Conservation (phyloP, 441 rosid genomes). For the Geranium incanum region DNA sequence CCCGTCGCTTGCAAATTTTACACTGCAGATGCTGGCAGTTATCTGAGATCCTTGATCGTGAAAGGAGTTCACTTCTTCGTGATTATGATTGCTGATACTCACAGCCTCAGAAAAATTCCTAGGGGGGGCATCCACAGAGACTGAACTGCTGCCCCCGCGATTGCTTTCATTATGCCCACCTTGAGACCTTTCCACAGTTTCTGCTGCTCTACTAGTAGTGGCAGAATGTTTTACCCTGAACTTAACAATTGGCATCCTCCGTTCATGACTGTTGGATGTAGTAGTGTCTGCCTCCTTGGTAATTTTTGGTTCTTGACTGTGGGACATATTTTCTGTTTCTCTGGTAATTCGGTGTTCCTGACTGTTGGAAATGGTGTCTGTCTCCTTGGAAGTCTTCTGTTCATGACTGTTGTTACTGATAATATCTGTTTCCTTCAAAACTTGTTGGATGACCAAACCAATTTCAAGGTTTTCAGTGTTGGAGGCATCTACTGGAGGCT, state of each 20-base stretch:
- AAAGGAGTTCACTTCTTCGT: constrained; percentile 89
- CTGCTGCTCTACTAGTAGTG: constrained; percentile 64
- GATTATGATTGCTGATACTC: constrained; percentile 66
- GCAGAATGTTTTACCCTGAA: constrained; percentile 64
- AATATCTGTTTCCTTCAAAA: constrained; percentile 22
- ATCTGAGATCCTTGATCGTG: constrained; percentile 80
- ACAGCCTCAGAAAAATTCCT: constrained; percentile 65
- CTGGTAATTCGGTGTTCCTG: constrained; percentile 20
- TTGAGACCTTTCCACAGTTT: constrained; percentile 63
- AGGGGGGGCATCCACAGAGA: constrained; percentile 92
- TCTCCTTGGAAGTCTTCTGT: constrained; percentile 30
- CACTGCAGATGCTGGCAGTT: constrained; percentile 94
- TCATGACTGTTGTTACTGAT: constrained; percentile 22
- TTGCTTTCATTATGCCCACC: constrained; percentile 51
- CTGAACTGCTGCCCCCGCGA: constrained; percentile 62
- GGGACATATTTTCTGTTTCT: constrained; percentile 36
- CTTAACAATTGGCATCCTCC: constrained; percentile 53
- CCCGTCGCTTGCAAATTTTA: constrained; percentile 59
- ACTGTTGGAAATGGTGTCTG: constrained; percentile 30
- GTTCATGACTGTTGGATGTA: constrained; percentile 23
- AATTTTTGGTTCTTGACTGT: background rate
- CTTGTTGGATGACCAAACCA: constrained; percentile 31
- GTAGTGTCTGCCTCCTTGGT: background rate
- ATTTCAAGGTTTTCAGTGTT: constrained; percentile 9
- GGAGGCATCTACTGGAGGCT: constrained; percentile 20